Conservation (phyloP, 495 filamentous ascomycete genomes). For the Penicillium bovifimosum region DNA sequence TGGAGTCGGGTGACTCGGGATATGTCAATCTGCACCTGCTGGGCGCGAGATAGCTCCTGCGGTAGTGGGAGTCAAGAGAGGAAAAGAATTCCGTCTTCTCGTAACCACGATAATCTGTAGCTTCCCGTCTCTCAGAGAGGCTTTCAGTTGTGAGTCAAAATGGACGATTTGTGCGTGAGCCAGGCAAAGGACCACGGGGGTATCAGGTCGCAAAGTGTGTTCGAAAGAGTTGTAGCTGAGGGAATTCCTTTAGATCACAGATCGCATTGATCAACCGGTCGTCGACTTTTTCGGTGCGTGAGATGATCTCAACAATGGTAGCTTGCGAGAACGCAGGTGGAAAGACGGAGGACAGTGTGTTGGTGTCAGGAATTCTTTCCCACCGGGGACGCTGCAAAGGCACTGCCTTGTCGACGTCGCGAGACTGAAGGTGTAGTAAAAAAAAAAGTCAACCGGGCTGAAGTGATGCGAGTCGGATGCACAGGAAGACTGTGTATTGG, state of each 20-base stretch:
- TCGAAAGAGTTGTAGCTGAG: background rate
- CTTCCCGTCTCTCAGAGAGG: constrained; percentile 22
- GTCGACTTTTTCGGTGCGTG: background rate
- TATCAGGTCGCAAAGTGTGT: background rate
- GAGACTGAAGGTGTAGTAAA: background rate
- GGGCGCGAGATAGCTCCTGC: constrained; percentile 25
- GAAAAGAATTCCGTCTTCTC: constrained; percentile 25
- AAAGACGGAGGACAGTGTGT: background rate
- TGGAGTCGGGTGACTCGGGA: constrained; percentile 20
- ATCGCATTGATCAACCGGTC: constrained; percentile 26
- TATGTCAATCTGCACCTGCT: constrained; percentile 18
- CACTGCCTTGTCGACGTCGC: constrained; percentile 18
- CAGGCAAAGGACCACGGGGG: background rate
- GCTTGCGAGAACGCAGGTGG: constrained; percentile 8
- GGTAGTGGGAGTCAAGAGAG: constrained; percentile 24
- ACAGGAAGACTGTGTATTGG: constrained; percentile 1
- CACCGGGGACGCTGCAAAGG: constrained; percentile 11
- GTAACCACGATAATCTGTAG: constrained; percentile 30
- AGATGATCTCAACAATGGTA: constrained; percentile 3
- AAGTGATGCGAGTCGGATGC: constrained; percentile 6
- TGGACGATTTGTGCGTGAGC: constrained; percentile 2
- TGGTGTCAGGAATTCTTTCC: background rate
- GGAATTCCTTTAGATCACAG: constrained; percentile 23
- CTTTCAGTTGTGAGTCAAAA: constrained; percentile 14
- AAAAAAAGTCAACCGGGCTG: background rate